Evolutionary conservation across 2,329 filamentous ascomycete species (phyloP).

Genomic region (Chlorencoelia australis): DNA sequence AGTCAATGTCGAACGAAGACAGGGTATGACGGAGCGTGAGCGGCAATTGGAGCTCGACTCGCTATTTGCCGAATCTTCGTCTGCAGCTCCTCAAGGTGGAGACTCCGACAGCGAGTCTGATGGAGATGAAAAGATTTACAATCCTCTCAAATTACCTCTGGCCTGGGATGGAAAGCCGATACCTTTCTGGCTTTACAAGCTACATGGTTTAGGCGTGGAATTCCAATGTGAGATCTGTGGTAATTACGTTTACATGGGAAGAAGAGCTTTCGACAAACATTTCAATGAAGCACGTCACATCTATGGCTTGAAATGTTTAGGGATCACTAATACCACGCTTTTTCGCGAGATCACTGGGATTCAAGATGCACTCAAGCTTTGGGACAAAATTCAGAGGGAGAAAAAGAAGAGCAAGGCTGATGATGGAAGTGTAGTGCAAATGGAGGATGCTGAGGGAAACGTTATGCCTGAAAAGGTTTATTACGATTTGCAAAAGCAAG

Average conservation of each 20-base stretch:
- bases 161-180: constrained; percentile 99
- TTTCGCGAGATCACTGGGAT: constrained; percentile 94
- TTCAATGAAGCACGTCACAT: constrained; percentile 92
- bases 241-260: constrained; percentile 98
- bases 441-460: constrained; percentile 96
- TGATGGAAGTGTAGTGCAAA: constrained; percentile 83
- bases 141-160: constrained; percentile 87
- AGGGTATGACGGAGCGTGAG: constrained; percentile 95
- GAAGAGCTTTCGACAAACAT: constrained; percentile 94
- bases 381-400: constrained; percentile 87
- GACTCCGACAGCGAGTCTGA: constrained; percentile 60
- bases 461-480: constrained; percentile 99
- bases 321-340: constrained; percentile 81
- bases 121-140: constrained; percentile 84
- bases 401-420: constrained; percentile 67
- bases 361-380: constrained; percentile 75
- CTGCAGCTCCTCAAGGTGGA: constrained; percentile 28
- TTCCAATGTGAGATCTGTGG: constrained; percentile 95
- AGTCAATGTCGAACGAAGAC: constrained; percentile 90
- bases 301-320: constrained; percentile 86
- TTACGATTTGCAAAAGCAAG: constrained; percentile 87
- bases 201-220: constrained; percentile 90
- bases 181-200: constrained; percentile 96
- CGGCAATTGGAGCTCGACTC: constrained; percentile 89
- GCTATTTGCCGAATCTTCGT: constrained; percentile 53